phyloP scores from a whole-genome alignment of 2,329 filamentous ascomycete genomes.

The Penicillium sp. region DNA sequence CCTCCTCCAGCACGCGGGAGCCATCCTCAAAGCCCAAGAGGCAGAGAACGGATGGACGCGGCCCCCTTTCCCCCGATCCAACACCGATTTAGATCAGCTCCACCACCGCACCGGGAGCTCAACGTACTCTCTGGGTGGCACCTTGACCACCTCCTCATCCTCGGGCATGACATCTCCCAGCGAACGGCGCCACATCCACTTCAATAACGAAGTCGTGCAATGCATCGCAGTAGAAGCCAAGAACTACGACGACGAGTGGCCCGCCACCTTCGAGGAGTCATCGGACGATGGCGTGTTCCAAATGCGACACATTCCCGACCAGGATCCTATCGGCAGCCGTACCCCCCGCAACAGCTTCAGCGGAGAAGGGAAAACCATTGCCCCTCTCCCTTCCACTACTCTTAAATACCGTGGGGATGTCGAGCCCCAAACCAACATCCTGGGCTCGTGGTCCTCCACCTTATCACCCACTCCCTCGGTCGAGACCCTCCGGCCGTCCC shows the following conservation, averaged over 20 bases:
- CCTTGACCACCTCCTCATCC: conserved; percentile 67
- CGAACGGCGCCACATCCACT: conserved; percentile 84
- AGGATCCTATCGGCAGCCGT: conserved; percentile 53
- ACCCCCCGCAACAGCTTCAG: conserved; percentile 59
- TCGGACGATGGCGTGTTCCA: conserved; percentile 78
- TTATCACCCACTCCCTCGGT: conserved; percentile 77
- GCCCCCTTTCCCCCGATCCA: conserved; percentile 60
- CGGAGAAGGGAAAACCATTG: conserved; percentile 79
- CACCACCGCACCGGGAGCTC: conserved; percentile 62
- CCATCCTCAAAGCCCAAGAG: conserved; percentile 81
- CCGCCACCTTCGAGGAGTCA: conserved; percentile 51
- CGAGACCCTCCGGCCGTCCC: conserved; percentile 72
- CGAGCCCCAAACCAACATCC: conserved; percentile 51
- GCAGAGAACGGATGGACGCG: conserved; percentile 58
- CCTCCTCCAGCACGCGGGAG: conserved; percentile 83
- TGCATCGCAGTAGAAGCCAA: conserved; percentile 92
- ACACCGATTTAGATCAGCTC: conserved; percentile 70
- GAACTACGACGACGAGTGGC: conserved; percentile 59
- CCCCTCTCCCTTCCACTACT: conserved; percentile 82
- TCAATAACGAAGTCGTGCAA: conserved; percentile 93
- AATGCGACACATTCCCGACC: conserved; percentile 69
- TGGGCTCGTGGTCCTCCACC: conserved; percentile 36
- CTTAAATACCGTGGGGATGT: conserved; percentile 81
- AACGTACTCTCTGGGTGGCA: conserved; percentile 52
- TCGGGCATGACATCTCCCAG: conserved; percentile 69